Percentiles rank a stretch among this genome's conserved stretches.
phyloP scores from a whole-genome alignment of 371 early-diverging fungal genomes.

The Thermomucor indicae-seudaticae region DNA sequence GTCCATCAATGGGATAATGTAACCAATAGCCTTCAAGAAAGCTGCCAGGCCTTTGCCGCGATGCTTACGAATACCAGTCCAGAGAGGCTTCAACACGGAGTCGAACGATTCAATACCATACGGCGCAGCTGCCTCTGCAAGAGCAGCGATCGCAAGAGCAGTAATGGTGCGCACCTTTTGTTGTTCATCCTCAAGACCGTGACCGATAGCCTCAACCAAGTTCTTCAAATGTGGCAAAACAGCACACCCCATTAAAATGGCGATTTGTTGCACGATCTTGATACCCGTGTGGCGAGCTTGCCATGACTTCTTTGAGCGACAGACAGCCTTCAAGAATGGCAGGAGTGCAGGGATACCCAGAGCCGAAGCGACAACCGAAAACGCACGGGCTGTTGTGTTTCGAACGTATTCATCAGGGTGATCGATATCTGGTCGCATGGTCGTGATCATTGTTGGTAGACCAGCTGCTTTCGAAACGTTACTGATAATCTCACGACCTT shows the following conservation, averaged over 20 bases:
- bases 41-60: constrained; percentile 97
- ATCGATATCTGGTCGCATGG: constrained; percentile 98
- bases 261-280: constrained; percentile 96
- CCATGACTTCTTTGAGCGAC: constrained; percentile 94
- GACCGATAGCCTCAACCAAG: constrained; percentile 87
- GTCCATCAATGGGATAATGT: constrained; percentile 96
- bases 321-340: constrained; percentile 96
- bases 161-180: constrained; percentile 95
- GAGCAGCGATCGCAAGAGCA: constrained; percentile 90
- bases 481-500: constrained; percentile 96
- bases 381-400: constrained; percentile 96
- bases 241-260: constrained; percentile 91
- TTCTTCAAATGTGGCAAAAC: constrained; percentile 91
- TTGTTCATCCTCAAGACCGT: constrained; percentile 93
- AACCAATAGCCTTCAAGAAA: constrained; percentile 96
- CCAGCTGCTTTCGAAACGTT: constrained; percentile 98
- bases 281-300: constrained; percentile 98
- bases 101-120: constrained; percentile 98
- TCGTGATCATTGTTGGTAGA: constrained; percentile 96
- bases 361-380: constrained; percentile 96
- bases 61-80: constrained; percentile 92
- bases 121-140: constrained; percentile 96
- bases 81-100: constrained; percentile 83
- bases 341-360: constrained; percentile 93
- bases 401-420: constrained; percentile 97